A percentile compares a stretch with the other conserved stretches of the same genome.
phyloP scores from a whole-genome alignment of 305 asterid genomes.

The Fraxinus xanthoxyloides region DNA sequence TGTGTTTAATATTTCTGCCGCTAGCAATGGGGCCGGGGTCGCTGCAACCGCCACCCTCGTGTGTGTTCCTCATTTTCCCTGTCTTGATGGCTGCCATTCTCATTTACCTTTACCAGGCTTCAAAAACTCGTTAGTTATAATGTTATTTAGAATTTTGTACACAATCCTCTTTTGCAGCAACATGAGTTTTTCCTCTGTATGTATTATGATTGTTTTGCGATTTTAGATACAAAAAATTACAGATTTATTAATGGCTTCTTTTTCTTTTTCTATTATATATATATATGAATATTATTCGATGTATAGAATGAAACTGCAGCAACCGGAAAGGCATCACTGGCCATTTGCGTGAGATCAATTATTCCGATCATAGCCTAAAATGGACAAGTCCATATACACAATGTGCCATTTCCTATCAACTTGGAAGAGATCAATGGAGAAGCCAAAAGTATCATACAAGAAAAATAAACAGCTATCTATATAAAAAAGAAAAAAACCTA shows the following conservation, averaged over 20 bases:
- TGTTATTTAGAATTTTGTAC: background rate
- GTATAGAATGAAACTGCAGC: background rate
- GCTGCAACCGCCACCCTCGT: background rate
- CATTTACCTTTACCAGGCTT: background rate
- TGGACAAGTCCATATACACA: background rate
- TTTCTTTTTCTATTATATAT: too few relatives aligned
- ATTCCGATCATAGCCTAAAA: background rate
- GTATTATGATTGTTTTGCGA: background rate
- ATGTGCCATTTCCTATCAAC: background rate
- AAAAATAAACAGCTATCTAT: background rate
- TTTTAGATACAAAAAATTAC: background rate
- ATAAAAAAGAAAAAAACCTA: background rate
- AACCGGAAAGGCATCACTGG: background rate
- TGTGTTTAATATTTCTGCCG: background rate
- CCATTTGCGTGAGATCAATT: background rate
- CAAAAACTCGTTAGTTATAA: background rate
- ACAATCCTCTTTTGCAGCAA: background rate
- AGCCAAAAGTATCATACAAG: background rate
- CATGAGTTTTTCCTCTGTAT: background rate
- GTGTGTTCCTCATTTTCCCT: background rate
- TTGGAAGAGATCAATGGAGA: background rate
- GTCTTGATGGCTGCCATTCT: slow-evolving; percentile 2
- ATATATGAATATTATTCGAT: background rate
- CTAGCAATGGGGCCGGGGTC: background rate
- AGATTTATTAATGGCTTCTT: background rate